A percentile compares a stretch with the other conserved stretches of the same genome.
Evolutionary conservation across 306 rosid genomes (phyloP).

Genomic region (Lotus japonicus): DNA sequence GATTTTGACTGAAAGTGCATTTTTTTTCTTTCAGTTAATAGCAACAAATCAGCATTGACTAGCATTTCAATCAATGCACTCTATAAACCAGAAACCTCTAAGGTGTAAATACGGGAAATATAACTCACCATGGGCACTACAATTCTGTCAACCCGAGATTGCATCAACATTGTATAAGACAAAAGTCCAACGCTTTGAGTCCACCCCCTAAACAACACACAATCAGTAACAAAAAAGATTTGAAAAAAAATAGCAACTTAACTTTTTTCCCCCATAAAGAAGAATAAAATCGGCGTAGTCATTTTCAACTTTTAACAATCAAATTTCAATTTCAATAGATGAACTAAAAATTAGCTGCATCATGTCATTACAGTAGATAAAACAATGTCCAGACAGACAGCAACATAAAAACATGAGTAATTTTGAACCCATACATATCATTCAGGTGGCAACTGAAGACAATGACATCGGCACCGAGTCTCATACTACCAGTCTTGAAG

Average conservation of each 20-base stretch:
- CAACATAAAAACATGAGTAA: not conserved
- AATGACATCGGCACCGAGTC: slow-evolving; percentile 79
- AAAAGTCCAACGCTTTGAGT: slow-evolving; percentile 89
- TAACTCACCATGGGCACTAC: slow-evolving; percentile 84
- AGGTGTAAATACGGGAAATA: slow-evolving; percentile 14
- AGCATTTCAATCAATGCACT: not conserved
- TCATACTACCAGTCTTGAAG: slow-evolving; percentile 84
- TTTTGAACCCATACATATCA: slow-evolving; percentile 36
- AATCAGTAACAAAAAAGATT: not conserved
- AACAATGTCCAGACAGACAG: not conserved
- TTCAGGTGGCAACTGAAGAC: slow-evolving; percentile 57
- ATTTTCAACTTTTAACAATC: slow-evolving; percentile 2
- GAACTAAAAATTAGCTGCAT: not conserved
- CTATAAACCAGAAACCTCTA: not conserved
- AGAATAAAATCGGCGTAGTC: not conserved
- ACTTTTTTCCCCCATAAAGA: not conserved
- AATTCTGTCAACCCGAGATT: slow-evolving; percentile 59
- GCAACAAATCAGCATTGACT: not conserved
- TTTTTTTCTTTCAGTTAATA: not conserved
- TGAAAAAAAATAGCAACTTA: not conserved
- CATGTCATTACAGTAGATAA: not conserved
- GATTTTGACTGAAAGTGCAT: not conserved
- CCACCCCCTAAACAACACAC: slow-evolving; percentile 41
- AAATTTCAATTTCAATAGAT: not conserved
- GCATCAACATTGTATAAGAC: slow-evolving; percentile 70